Evolutionary conservation across 176 grass and related monocot genomes (phyloP), one percentile per base, ranked within the genome.

Genomic region (Tillandsia fasciculata): DNA sequence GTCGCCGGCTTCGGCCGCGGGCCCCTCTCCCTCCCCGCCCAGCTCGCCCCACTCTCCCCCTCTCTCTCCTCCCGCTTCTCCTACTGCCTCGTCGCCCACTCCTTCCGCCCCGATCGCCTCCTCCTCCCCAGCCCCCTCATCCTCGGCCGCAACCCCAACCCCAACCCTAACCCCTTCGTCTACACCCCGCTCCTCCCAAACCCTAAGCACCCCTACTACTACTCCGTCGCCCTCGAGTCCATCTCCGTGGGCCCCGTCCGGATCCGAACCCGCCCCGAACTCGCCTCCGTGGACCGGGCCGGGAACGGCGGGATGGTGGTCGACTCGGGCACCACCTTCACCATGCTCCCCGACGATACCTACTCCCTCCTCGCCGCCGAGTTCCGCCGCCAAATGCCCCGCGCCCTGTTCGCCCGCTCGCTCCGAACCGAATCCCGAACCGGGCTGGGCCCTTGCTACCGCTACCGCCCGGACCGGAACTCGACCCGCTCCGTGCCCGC

Each of bases 281-380:
- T 96, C 48, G 66, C 71, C 48, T 63, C 58, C 47, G 77, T 96
- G 11, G 88, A 91, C 77, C 70, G 81, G 3, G 83, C 79, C 11
- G 92, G 92, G 2, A 91, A 91, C 81, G 88, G 92, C 65, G 92
- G 92, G 24, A 91, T 96, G 92, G 92, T 83, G 48, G 88, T 96
- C 64, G 92, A 91, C 68, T 96, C 92, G 0, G 92, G 92, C 1
- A 89, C 92, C 17, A 96, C 92, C 48, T 96, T 91, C 76, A 91
- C 92, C 53, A 91, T 91, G 88, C 85, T 96, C 13, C 92, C 92
- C 27, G 59, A 70, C 51, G 88, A 96, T 50, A 96, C 83, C 65
- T 70, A 82, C 78, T 66, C 73, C 67, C 70, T 26, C 12, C 79
- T 96, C 12, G 68, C 78, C 8, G 50, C 67, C 20, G 88, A 82